Evolutionary conservation across 2,329 filamentous ascomycete genomes (phyloP), one percentile per base, ranked within the genome.

Genomic region (Aspergillus hortae): DNA sequence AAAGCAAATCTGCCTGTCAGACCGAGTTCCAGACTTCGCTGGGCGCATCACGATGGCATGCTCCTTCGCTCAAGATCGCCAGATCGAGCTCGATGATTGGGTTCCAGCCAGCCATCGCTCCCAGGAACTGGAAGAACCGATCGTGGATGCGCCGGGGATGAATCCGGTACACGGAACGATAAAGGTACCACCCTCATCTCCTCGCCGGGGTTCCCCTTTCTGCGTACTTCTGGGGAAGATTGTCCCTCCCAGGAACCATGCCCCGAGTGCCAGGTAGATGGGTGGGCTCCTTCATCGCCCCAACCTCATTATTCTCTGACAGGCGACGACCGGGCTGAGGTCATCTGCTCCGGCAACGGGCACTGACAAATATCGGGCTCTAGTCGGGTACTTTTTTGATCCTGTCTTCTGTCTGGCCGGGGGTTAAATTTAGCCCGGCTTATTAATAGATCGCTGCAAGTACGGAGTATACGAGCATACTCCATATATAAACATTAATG

Each of bases 1-100:
- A 55, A 56, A 57, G 50, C 49, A 52, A 52, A 43, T 58, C 59
- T 55, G 46, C 36, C 56, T 46, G 51, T 58, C 50, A 58, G 19
- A 21, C 35, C 46, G 41, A 49, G 47, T 48, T 55, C 48, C 42
- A 55, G 53, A 49, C 52, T 49, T 46, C 38, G 33, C 53, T 49
- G 38, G 38, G 45, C 41, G 40, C 50, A 49, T 33, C 40, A 46
- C 30, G 40, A 42, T 23, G 38, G 19, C 36, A 27, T 15, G 12
- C 36, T n/a, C 44, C 33, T 19, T 36, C 30, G 43, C 32, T 40
- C 27, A 25, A 49, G 12, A 4, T 43, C 48, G 23, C 17, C 14
- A 55, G 52, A 56, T 56, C 44, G 33, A 17, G 40, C 6, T 12
- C 38, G 33, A 51, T 56, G 42, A 56, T 60, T 61, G 55, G 54